Evolutionary conservation across 1,139 yeast genomes (phyloP).

Genomic region (Taphrina deformans): DNA sequence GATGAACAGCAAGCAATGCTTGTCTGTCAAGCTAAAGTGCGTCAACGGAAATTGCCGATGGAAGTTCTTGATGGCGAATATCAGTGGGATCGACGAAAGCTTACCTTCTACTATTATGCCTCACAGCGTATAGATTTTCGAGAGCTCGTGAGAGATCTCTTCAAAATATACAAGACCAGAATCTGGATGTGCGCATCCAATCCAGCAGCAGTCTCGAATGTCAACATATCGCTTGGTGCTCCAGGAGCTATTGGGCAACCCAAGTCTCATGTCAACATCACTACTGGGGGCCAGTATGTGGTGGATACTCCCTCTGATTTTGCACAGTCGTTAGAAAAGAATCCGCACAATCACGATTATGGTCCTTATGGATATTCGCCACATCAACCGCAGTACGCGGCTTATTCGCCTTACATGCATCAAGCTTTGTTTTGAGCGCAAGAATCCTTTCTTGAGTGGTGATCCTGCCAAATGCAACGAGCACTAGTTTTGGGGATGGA

Average conservation of each 20-base stretch:
- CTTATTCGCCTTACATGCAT: not conserved
- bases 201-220: constrained; percentile 16
- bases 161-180: constrained; percentile 90
- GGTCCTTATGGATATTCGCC: not conserved
- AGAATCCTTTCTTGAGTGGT: too few species aligned
- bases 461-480: too few species aligned
- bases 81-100: constrained; percentile 90
- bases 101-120: constrained; percentile 79
- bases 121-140: constrained; percentile 86
- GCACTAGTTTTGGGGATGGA: too few species aligned
- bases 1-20: constrained; percentile 76
- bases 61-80: constrained; percentile 75
- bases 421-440: not conserved
- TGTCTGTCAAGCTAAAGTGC: constrained; percentile 59
- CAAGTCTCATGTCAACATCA: not conserved
- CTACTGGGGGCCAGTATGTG: not conserved
- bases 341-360: not conserved
- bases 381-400: not conserved
- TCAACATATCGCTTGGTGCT: constrained; percentile 8
- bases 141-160: constrained; percentile 84
- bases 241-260: constrained; percentile 23
- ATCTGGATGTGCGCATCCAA: constrained; percentile 93
- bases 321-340: not conserved
- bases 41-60: constrained; percentile 53
- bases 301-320: not conserved